Evolutionary conservation across 495 filamentous ascomycete genomes (phyloP), one percentile per base, ranked within the genome.

Genomic region (Endocarpon pusillum): DNA sequence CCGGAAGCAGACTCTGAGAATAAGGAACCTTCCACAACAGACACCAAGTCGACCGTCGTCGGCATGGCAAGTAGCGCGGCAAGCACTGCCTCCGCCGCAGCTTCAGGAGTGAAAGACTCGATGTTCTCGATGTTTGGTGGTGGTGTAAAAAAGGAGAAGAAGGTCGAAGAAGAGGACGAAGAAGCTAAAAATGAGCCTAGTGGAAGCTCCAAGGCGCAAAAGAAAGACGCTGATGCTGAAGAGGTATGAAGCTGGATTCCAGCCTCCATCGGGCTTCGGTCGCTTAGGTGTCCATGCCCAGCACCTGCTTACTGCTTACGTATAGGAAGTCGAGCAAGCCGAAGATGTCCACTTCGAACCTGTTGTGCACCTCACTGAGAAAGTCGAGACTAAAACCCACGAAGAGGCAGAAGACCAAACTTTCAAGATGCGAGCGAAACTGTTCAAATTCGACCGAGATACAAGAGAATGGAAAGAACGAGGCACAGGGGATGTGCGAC

Each of bases 381-480:
- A 89, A 64, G 78, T 96, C 34, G 85, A 94, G 51, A 78, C 73
- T 47, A 93, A 93, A 71, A 96, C 89, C 58, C 89, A 94, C 58
- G 91, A 99, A 62, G 91, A 99, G 69, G 73, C 78, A 32, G 87
- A 99, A 65, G 85, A 94, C 64, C 81, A 94, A 63, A 61, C 68
- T 17, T 96, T 96, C 72, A 96, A 94, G 75, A 94, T 96, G 91
- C 79, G 86, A 42, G 91, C 91, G 52, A 99, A 99, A 72, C 75
- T 99, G 35, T 99, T 99, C 77, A 83, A 82, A 64, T 99, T 94
- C 55, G 80, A 93, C 56, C 67, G 76, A 32, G 83, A 92, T 4
- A 63, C 64, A 42, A 73, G 80, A 55, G 89, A 94, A 62, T 99
- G 91, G 91, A 99, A 96, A 71, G 91, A 99, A 70, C 79, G 91